Conservation (phyloP, 2,329 filamentous ascomycete species). For the Colletotrichum incanum region DNA sequence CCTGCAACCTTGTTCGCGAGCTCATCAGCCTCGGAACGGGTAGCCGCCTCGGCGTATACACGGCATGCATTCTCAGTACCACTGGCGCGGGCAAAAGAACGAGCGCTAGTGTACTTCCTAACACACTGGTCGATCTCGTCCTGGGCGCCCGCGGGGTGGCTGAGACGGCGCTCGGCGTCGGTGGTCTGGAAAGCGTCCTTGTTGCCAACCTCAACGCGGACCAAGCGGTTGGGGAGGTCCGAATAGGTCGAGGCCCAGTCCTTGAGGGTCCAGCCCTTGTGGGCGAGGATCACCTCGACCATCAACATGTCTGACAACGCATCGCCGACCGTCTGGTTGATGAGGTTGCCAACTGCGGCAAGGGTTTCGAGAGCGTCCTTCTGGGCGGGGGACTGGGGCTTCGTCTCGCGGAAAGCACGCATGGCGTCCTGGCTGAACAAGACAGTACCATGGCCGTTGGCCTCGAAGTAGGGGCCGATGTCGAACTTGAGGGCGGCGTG, state of each 20-base stretch:
- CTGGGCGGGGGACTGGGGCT: conserved; percentile 92
- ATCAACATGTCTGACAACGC: conserved; percentile 96
- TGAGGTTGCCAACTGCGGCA: conserved; percentile 86
- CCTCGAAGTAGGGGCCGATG: conserved; percentile 98
- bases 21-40: conserved; percentile 90
- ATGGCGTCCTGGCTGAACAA: conserved; percentile 91
- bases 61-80: conserved; percentile 97
- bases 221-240: conserved; percentile 95
- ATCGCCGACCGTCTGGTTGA: conserved; percentile 98
- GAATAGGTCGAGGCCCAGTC: conserved; percentile 96
- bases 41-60: conserved; percentile 95
- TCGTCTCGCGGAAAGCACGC: conserved; percentile 81
- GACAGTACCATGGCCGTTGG: conserved; percentile 97
- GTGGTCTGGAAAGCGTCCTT: conserved; percentile 92
- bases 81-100: conserved; percentile 91
- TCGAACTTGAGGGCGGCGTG: conserved; percentile 97
- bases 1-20: conserved; percentile 86
- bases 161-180: conserved; percentile 91
- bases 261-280: conserved; percentile 91
- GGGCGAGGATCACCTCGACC: conserved; percentile 94
- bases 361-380: conserved; percentile 91
- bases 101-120: conserved; percentile 90
- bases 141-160: conserved; percentile 84
- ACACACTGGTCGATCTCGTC: conserved; percentile 89
- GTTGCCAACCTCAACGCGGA: conserved; percentile 90